Evolutionary conservation across 2,329 filamentous ascomycete genomes (phyloP), one percentile per base, ranked within the genome.

Genomic region (Metarhizium humberi): DNA sequence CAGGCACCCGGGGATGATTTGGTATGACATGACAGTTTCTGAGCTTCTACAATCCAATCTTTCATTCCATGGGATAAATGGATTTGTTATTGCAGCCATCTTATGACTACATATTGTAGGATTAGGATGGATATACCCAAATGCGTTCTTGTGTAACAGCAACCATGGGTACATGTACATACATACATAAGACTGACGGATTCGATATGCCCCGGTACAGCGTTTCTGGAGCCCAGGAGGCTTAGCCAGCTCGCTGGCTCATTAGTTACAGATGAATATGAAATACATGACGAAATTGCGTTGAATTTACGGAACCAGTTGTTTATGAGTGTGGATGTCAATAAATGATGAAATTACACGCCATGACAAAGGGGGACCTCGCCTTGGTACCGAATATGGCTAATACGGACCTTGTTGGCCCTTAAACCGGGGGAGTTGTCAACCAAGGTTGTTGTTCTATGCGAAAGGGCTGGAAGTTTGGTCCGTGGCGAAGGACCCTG

Each of bases 71-170:
- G 16, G 10, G n/a, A 13, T 45, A 7, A 11, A 45, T 48, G 45
- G 10, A 34, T 29, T 45, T 45, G 6, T 45, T 45, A 16, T 45
- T 40, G 2, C 8, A 40, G 3, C 38, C 38, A 40, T 11, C 10
- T 16, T 16, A 29, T 18, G 5, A n/a, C 43, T 30, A 32, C 36
- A 36, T 25, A 58, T 52, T 55, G 51, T 14, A 55, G 54, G 55
- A 61, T 57, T 54, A 67, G 60, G 66, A 67, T 59, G 66, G 66
- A 67, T 68, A 67, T 67, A 67, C 66, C 66, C 64, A 58, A 56
- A 58, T 52, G 55, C 38, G 59, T 60, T 61, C 54, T 51, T 30
- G 3, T 11, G 20, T 11, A n/a, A 29, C 25, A 30, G 20, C 25
- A 20, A 48, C 20, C 25, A 48, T 48, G 45, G 25, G 45, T 30